Evolutionary conservation across 306 rosid species (phyloP), one percentile per base, ranked within the genome.

Genomic region (Prunus kanzakura): DNA sequence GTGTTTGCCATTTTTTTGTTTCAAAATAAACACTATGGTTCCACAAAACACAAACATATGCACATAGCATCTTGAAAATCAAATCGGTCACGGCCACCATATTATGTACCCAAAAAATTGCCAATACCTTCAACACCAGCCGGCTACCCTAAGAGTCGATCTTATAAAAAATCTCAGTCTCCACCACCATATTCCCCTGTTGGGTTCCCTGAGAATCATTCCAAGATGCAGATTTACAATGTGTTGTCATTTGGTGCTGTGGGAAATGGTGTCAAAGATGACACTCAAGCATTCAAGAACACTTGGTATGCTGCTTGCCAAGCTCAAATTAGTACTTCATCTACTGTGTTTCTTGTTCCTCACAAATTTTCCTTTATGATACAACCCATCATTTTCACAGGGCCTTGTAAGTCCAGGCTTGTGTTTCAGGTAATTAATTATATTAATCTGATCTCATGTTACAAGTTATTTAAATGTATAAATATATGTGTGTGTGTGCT

Each of bases 261-360:
- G 72, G 92, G 90, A 25, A 81, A 82, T 71, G 90, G 90, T 45
- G 69, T 65, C 65, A 35, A 58, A 2, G 88, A 88, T 62, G 90
- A 86, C 74, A 86, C 84, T 16, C 29, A 67, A 27, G 86, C 90
- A 67, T 76, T 88, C 46, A 75, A 69, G 60, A 66, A 80, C 76
- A 86, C 90, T n/a, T 86, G 90, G 92, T 85, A 86, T 29, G 77
- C 84, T 18, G 87, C 90, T 45, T 88, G 92, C 49, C 84, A 78
- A 11, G 76, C 84, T 11, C 64, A 80, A 67, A 67, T 51, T 32
- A 19, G 22, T 9, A 50, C 55, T 15, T 30, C 35, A 30, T 60
- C 82, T 11, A 82, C 66, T 13, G 45, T 60, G 38, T 63, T 82
- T 75, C 79, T 84, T 15, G 82, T 82, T 64, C 88, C 89, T n/a